Conservation (phyloP, 495 filamentous ascomycete species). For the Parachaetomium inaequale region DNA sequence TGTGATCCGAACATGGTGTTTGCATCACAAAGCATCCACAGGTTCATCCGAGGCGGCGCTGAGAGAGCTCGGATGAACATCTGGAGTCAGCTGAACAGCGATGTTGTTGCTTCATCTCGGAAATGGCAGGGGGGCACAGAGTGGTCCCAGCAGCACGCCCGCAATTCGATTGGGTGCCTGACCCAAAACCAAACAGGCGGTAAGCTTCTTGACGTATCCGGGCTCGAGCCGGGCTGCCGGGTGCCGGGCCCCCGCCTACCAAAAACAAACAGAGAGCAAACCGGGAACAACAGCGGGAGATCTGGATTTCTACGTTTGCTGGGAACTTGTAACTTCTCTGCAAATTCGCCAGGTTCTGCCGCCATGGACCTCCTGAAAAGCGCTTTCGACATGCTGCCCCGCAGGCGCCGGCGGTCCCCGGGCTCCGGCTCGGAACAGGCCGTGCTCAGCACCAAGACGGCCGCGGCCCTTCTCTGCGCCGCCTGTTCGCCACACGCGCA, state of each 20-base stretch:
- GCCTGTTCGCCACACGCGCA: constrained; percentile 10
- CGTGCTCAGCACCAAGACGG: constrained; percentile 20
- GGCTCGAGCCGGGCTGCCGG: too few relatives aligned
- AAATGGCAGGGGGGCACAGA: background rate
- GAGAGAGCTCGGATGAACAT: background rate
- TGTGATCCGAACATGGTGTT: background rate
- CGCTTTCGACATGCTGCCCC: constrained; percentile 7
- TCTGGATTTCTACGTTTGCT: background rate
- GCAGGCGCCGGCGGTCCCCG: background rate
- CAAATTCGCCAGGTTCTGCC: background rate
- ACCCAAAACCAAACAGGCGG: constrained; percentile 3
- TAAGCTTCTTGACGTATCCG: background rate
- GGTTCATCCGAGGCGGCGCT: background rate
- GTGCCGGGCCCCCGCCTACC: background rate
- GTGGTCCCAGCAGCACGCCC: background rate
- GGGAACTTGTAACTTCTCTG: background rate
- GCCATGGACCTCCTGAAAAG: constrained; percentile 17
- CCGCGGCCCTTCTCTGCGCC: constrained; percentile 22
- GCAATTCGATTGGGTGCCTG: constrained; percentile 2
- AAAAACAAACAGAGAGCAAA: background rate
- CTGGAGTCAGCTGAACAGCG: background rate
- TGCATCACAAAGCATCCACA: constrained; percentile 8
- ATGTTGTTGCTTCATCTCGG: background rate
- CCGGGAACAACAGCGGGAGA: background rate
- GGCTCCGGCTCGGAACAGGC: constrained; percentile 11